Percentiles rank a stretch among this genome's conserved stretches.
These are phyloP conservation scores for Hyphopichia buzzinii DNA, from an alignment of 1,139 yeast genomes.

Conservation along the genomic window DNA sequence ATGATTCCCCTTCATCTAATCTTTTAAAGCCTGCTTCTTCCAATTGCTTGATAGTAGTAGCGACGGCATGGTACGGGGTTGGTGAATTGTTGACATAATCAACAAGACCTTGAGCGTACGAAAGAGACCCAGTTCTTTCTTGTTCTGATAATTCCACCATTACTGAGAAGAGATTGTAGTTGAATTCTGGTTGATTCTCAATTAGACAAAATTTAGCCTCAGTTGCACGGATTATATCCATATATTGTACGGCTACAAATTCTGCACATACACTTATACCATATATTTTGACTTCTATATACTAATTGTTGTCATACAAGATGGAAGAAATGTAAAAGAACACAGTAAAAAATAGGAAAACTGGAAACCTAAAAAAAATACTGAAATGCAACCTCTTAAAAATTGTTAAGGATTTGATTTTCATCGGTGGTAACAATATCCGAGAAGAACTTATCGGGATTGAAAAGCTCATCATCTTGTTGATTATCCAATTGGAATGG, in stretches of 20 bases:
- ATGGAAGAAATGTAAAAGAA: background rate
- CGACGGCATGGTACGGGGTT: slow-evolving; percentile 93
- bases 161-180: no score
- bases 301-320: no score
- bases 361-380: background rate
- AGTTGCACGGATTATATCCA: no score
- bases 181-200: no score
- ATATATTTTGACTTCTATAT: background rate
- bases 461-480: slow-evolving; percentile 2
- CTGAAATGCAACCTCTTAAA: background rate
- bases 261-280: background rate
- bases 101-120: slow-evolving; percentile 60
- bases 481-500: background rate
- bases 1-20: slow-evolving; percentile 68
- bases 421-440: slow-evolving; percentile 4
- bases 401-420: slow-evolving; percentile 2
- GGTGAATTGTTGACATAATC: slow-evolving; percentile 83
- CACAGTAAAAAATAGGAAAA: background rate
- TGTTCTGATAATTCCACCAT: slow-evolving; percentile 1
- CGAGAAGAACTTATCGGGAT: slow-evolving; percentile 5
- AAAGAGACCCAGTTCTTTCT: slow-evolving; percentile 11
- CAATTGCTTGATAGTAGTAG: slow-evolving; percentile 55
- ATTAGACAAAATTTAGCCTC: no score
- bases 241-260: background rate
- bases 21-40: slow-evolving; percentile 65